These are phyloP conservation scores for Irpex sp. DNA, from an alignment of 1,284 basidiomycete species.

Conservation along the genomic window DNA sequence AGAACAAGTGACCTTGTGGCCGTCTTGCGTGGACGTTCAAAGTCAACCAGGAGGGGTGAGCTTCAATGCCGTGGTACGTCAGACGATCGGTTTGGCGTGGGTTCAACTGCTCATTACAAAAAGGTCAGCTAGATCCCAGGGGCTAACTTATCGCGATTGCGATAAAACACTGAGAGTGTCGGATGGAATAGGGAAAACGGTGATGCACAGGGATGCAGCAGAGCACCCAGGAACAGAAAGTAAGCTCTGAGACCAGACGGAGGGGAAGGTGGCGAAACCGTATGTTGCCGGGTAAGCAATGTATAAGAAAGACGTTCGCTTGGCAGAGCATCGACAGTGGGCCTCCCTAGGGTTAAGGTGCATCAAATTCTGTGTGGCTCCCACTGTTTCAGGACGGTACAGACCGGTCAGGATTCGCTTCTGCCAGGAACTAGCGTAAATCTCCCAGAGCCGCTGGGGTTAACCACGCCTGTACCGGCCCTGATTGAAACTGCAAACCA, in stretches of 20 bases:
- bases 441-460: conserved; percentile 10
- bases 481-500: conserved; percentile 10
- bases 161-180: neutral
- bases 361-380: neutral
- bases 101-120: neutral
- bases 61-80: neutral
- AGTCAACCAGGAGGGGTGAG: neutral
- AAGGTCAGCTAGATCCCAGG: neutral
- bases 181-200: neutral
- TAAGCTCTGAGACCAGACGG: neutral
- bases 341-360: conserved; percentile 3
- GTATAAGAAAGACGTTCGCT: conserved; percentile 5
- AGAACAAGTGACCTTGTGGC: neutral
- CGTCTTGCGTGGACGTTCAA: neutral
- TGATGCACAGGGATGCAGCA: neutral
- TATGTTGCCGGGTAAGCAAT: neutral
- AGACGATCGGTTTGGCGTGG: neutral
- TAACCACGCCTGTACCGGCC: conserved; percentile 9
- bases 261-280: neutral
- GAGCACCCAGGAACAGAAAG: neutral
- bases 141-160: neutral
- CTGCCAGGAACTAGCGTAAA: conserved; percentile 11
- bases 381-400: conserved; percentile 11
- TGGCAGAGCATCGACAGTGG: conserved; percentile 9
- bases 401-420: conserved; percentile 3